Base-by-base conservation (phyloP, 495 filamentous ascomycete species). In the Letharia lupina region DNA sequence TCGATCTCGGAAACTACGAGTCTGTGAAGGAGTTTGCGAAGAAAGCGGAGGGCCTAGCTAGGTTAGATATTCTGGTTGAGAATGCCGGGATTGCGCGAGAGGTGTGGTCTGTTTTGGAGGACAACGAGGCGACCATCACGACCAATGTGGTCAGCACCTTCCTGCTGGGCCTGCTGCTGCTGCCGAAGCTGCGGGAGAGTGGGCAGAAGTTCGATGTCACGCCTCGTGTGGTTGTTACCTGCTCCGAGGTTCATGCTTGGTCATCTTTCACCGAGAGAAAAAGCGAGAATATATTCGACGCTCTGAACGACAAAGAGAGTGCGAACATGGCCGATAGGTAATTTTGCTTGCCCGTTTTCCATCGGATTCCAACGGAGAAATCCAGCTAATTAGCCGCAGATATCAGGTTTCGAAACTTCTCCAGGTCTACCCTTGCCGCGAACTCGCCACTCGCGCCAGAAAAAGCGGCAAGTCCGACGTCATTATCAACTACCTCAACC, bases 401-500 rank as follows among this genome's bases (percentile, higher is more conserved):
- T 76, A 76, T 58, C 63, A 60, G 1, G 42, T 72, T n/a, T 75
- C 74, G 18, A 76, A 76, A 63, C 61, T 76, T 31, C 64, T 76
- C 58, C 68, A 75, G 31, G 68, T 76, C 61, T 75, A 72, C 58
- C 70, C 50, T 56, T 62, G 62, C 13, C 70, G 75, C 16, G 74
- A 71, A 48, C 67, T 76, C 23, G 75, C 75, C 3, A 59, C 72
- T 16, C 68, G 60, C 12, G 48, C 57, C n/a, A 64, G 18, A 20
- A 15, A 40, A 35, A 64, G 42, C 41, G 62, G 57, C 48, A 69
- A 70, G n/a, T 8, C 58, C 33, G n/a, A 60, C 18, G 81, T 89
- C 23, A 76, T 84, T 33, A 71, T 88, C 62, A 85, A 84, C 69
- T 73, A 77, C 31, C 50, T 81, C 9, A 81, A 80, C 61, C 85